Evolutionary conservation across 352 stramenopile genomes (phyloP), one percentile per base, ranked within the genome.

Genomic region (Phytophthora ohioensis): DNA sequence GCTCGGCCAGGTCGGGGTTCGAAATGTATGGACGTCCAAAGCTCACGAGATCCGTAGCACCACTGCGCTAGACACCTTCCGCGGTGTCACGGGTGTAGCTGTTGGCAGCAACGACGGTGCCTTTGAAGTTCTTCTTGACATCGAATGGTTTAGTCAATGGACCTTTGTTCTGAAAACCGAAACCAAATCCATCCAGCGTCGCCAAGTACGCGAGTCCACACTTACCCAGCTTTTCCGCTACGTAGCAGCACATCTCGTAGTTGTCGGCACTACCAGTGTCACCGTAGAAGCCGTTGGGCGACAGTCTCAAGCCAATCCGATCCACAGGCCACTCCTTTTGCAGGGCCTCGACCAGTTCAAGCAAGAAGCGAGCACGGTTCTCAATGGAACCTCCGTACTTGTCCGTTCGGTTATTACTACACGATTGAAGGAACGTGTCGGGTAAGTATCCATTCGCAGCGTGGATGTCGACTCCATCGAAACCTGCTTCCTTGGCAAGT

Each of bases 371-470:
- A 42, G 73, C 66, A 15, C 91, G 87, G 71, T 96, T 97, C 62
- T 95, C 88, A 21, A 92, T 67, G 42, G 71, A 90, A 15, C 91
- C 91, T 27, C 90, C 91, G 63, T 97, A 97, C 52, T 90, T 69
- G 76, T 97, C 91, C 0, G 79, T 93, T 27, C 88, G 81, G 17
- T 78, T 78, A 74, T 98, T 98, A 46, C 64, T 71, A 8, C 48
- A 72, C 6, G 71, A 78, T 67, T 94, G 81, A 9, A 98, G 69
- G 70, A 97, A 97, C 57, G 94, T 79, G 67, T 98, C 90, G 41
- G 98, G 72, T 5, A 98, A 75, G 49, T 98, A 98, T 1, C 93
- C 94, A 62, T 98, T 96, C 3, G 87, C 92, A 5, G 38, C 72
- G 70, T 98, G 94, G 96, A 78, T 72, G 21, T 74, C 65, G 5